Percentiles rank a stretch among this genome's conserved stretches.
phyloP scores from a whole-genome alignment of 352 stramenopile species.

The Phytophthora crassamura region DNA sequence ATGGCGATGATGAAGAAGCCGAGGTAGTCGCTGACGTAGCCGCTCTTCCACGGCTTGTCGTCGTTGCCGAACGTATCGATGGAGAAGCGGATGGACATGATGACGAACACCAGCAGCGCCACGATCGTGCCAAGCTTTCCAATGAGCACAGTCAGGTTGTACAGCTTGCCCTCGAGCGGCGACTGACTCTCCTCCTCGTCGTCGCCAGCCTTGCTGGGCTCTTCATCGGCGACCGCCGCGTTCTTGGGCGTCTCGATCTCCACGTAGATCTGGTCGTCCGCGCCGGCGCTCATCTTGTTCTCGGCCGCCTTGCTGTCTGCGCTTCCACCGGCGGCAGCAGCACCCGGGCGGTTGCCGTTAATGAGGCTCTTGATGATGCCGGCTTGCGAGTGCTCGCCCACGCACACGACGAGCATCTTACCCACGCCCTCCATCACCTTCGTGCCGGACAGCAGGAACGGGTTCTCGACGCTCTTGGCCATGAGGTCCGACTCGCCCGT shows the following conservation, averaged over 20 bases:
- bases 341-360: constrained; percentile 76
- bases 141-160: constrained; percentile 66
- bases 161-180: constrained; percentile 73
- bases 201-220: constrained; percentile 23
- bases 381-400: constrained; percentile 91
- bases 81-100: constrained; percentile 63
- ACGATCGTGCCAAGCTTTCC: constrained; percentile 62
- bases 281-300: constrained; percentile 30
- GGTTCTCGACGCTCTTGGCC: constrained; percentile 73
- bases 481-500: constrained; percentile 92
- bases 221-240: constrained; percentile 15
- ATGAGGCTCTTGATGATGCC: constrained; percentile 89
- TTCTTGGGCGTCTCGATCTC: constrained; percentile 64
- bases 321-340: constrained; percentile 46
- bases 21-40: constrained; percentile 51
- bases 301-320: constrained; percentile 14
- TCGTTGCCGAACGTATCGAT: constrained; percentile 47
- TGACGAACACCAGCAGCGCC: constrained; percentile 58
- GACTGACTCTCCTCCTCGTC: constrained; percentile 52
- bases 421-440: constrained; percentile 92
- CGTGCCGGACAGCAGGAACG: constrained; percentile 92
- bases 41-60: constrained; percentile 36
- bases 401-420: constrained; percentile 92
- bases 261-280: constrained; percentile 46
- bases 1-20: constrained; percentile 79